These are phyloP conservation scores for Aurinia saxatilis DNA, from an alignment of 345 rosid species.

Conservation along the genomic window DNA sequence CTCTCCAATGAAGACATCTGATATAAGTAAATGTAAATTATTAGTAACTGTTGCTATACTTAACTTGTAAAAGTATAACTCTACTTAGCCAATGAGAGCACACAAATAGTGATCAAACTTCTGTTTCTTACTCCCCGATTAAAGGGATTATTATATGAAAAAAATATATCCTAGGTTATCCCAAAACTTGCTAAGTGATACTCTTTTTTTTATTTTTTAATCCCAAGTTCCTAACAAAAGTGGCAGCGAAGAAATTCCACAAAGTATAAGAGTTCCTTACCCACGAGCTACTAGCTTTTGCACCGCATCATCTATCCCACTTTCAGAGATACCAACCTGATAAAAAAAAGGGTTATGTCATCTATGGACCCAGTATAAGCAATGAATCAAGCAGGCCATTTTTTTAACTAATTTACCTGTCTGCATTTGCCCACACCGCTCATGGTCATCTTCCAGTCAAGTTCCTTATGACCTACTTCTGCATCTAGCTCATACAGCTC, in stretches of 20 bases:
- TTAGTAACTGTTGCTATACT: background rate
- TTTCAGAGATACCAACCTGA: slow-evolving; percentile 85
- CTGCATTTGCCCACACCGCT: slow-evolving; percentile 97
- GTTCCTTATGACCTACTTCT: slow-evolving; percentile 87
- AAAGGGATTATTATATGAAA: background rate
- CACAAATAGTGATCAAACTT: background rate
- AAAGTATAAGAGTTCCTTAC: slow-evolving; percentile 37
- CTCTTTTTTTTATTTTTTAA: background rate
- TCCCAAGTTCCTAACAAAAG: background rate
- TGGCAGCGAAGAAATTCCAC: background rate
- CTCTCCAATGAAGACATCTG: background rate
- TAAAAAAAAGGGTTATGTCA: background rate
- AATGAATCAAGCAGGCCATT: background rate
- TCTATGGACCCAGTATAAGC: background rate
- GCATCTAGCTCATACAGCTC: slow-evolving; percentile 98
- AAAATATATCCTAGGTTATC: background rate
- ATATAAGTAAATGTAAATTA: background rate
- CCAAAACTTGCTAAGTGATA: background rate
- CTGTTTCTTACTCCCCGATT: background rate
- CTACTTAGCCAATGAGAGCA: background rate
- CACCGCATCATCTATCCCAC: slow-evolving; percentile 86
- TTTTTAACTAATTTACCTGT: slow-evolving; percentile 51
- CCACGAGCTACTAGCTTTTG: slow-evolving; percentile 88
- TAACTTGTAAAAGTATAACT: background rate
- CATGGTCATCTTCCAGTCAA: slow-evolving; percentile 90